Conservation (phyloP, 176 grass and related monocot genomes). For the Carex cristatella region DNA sequence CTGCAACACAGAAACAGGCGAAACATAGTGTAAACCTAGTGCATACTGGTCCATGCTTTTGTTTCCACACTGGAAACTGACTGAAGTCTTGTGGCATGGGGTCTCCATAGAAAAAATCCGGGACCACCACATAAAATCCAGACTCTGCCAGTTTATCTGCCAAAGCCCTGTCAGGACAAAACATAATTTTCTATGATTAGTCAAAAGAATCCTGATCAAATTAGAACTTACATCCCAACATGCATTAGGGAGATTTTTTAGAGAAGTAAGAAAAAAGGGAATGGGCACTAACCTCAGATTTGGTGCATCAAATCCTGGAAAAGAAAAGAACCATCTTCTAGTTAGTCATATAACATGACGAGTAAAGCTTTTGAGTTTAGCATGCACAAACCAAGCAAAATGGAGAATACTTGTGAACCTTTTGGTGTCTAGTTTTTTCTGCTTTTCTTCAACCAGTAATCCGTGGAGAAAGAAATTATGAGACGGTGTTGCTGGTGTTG, state of each 20-base stretch:
- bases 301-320: conserved; percentile 34
- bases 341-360: not conserved
- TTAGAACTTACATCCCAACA: not conserved
- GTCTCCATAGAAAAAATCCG: conserved; percentile 43
- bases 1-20: not conserved
- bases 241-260: not conserved
- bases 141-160: not conserved
- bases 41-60: conserved; percentile 29
- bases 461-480: not conserved
- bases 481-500: too few relatives aligned
- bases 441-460: not conserved
- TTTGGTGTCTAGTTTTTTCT: not conserved
- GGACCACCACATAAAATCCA: conserved; percentile 34
- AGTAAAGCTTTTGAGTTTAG: not conserved
- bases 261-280: not conserved
- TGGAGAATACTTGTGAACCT: not conserved
- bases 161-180: conserved; percentile 25
- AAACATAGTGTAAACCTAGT: not conserved
- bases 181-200: conserved; percentile 2
- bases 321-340: conserved; percentile 5
- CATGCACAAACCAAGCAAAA: not conserved
- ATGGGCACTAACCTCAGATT: conserved; percentile 24
- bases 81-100: conserved; percentile 3
- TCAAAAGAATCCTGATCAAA: not conserved
- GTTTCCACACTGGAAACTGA: conserved; percentile 4